Percentiles rank a stretch among this genome's conserved stretches.
phyloP scores from a whole-genome alignment of 495 filamentous ascomycete species.

The Penicillium silybi region DNA sequence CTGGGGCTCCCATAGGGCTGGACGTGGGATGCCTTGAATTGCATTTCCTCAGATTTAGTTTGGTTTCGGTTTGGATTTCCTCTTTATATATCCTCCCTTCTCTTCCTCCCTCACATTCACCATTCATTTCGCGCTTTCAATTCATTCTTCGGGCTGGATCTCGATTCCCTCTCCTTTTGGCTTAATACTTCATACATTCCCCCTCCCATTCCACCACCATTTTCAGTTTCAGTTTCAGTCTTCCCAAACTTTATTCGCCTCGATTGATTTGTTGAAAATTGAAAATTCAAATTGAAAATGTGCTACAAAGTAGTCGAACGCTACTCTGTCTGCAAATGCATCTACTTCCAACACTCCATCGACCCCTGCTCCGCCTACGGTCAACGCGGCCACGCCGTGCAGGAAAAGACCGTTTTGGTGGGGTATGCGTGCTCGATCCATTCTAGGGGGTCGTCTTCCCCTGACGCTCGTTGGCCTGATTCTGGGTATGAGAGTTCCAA shows the following conservation, averaged over 20 bases:
- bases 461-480: slow-evolving; percentile 37
- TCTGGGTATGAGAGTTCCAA: slow-evolving; percentile 51
- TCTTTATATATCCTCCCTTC: not conserved
- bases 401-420: slow-evolving; percentile 73
- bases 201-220: not conserved
- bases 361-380: slow-evolving; percentile 70
- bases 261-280: too few relatives aligned
- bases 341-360: slow-evolving; percentile 75
- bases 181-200: not conserved
- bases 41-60: not conserved
- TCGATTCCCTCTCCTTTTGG: not conserved
- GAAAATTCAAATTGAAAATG: too few relatives aligned
- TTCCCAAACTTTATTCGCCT: too few relatives aligned
- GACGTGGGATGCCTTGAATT: slow-evolving; percentile 17
- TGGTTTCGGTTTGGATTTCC: not conserved
- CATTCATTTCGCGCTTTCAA: not conserved
- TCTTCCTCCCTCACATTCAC: not conserved
- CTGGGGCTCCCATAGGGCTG: slow-evolving; percentile 24
- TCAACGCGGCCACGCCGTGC: slow-evolving; percentile 64
- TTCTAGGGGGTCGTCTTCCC: slow-evolving; percentile 32
- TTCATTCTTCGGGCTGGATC: not conserved
- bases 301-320: slow-evolving; percentile 70
- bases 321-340: slow-evolving; percentile 74
- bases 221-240: not conserved
- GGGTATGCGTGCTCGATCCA: slow-evolving; percentile 73